Evolutionary conservation across 2,329 filamentous ascomycete genomes (phyloP), one percentile per base, ranked within the genome.

Genomic region (Penicillium sp.): DNA sequence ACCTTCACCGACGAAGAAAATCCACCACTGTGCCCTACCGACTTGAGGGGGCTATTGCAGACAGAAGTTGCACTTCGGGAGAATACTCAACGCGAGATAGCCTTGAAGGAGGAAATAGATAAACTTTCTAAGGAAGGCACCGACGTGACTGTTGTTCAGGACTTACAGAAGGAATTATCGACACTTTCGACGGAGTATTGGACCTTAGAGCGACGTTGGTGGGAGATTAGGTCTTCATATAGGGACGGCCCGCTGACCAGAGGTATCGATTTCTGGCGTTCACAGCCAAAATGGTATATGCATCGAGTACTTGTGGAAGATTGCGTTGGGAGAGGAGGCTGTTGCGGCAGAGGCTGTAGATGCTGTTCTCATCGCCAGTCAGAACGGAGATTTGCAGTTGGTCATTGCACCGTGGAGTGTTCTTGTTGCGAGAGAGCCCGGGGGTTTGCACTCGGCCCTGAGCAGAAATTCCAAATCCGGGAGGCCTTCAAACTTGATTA

Each of bases 251-350:
- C 25, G 25, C 27, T 50, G 36, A 33, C 36, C 13, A 59, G 50
- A 50, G 55, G 36, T 16, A 49, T 58, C 25, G 31, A 58, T 23
- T 39, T 41, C 31, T 58, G 51, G 45, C 51, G 55, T 8, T 50
- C 51, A 54, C 39, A 54, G 41, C 50, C 51, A 33, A 48, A 38
- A 46, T 58, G 51, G 55, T 57, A 57, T 5, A 53, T 57, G n/a
- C 51, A 58, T 50, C 23, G 16, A 29, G 36, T 44, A 10, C 44
- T 58, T 55, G 8, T 16, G 5, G 29, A 55, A 36, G 50, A 58
- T 53, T 58, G 51, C 23, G 16, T 25, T 3, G 31, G 38, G 16
- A 49, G 50, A 23, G 34, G 33, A 23, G 55, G 50, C n/a, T 58
- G 51, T 34, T 55, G 51, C 43, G 31, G n/a, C 4, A 44, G 50